Conservation (phyloP, 768 basidiomycete genomes). For the Auricularia sp. region DNA sequence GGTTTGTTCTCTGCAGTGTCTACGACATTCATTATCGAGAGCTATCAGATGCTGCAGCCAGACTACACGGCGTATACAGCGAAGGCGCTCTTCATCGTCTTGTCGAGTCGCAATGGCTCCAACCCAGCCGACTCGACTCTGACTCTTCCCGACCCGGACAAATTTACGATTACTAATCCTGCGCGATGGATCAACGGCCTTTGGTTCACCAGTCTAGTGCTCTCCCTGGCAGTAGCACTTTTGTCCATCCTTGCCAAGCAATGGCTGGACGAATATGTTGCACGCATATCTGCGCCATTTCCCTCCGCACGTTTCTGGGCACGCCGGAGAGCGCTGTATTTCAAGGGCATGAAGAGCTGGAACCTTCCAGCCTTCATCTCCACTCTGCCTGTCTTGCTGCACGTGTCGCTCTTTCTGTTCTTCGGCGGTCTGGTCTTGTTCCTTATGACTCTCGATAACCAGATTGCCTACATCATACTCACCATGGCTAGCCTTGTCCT, state of each 20-base stretch:
- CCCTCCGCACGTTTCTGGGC: background rate
- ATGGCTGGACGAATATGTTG: background rate
- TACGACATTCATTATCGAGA: background rate
- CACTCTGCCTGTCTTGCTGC: constrained; percentile 1
- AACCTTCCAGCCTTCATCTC: background rate
- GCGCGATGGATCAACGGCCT: constrained; percentile 1
- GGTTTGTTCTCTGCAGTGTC: constrained; percentile 3
- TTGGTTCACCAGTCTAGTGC: constrained; percentile 1
- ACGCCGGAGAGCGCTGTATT: background rate
- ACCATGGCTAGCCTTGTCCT: background rate
- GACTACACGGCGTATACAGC: background rate
- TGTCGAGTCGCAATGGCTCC: background rate
- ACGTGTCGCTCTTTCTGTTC: constrained; percentile 3
- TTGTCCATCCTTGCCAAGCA: constrained; percentile 7
- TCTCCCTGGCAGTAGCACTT: background rate
- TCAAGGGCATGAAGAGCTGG: constrained; percentile 1
- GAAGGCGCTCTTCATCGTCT: background rate
- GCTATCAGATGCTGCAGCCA: background rate
- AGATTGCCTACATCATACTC: background rate
- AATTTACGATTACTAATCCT: background rate
- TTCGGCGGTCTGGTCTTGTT: constrained; percentile 3
- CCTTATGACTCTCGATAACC: background rate
- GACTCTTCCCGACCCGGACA: no score
- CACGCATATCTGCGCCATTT: background rate
- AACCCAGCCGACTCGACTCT: background rate